These are phyloP conservation scores for Ganoderma sinense DNA, from an alignment of 1,284 basidiomycete species.

Conservation along the genomic window DNA sequence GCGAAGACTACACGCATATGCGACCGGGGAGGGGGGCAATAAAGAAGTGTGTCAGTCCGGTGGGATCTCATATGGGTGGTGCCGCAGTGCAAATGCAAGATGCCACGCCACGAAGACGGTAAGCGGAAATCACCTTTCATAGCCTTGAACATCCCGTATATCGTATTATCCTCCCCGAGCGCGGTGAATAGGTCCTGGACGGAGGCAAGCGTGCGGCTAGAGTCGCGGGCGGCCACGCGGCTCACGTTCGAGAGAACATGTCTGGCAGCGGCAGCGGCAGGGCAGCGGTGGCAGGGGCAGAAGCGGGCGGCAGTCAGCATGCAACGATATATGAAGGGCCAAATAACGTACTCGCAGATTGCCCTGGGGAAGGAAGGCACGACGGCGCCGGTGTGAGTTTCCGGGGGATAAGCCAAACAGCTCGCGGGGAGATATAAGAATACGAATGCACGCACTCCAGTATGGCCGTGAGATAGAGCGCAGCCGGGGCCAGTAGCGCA, in stretches of 20 bases:
- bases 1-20: conserved; percentile 68
- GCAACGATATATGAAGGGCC: not conserved
- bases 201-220: conserved; percentile 77
- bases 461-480: conserved; percentile 91
- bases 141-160: conserved; percentile 85
- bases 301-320: not conserved
- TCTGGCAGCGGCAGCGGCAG: conserved; percentile 54
- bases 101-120: not conserved
- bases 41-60: not conserved
- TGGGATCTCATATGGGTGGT: not conserved
- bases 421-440: conserved; percentile 21
- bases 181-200: conserved; percentile 86
- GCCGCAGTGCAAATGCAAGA: not conserved
- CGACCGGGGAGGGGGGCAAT: not conserved
- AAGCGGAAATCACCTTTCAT: conserved; percentile 72
- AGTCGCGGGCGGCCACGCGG: conserved; percentile 85
- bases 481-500: conserved; percentile 79
- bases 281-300: conserved; percentile 41
- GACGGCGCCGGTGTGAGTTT: conserved; percentile 18
- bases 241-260: conserved; percentile 86
- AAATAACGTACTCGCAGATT: conserved; percentile 79
- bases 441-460: conserved; percentile 75
- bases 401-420: conserved; percentile 6
- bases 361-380: conserved; percentile 53
- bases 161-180: conserved; percentile 86